Conservation (phyloP, 2,329 filamentous ascomycete genomes). For the Ophiocordyceps unilateralis region DNA sequence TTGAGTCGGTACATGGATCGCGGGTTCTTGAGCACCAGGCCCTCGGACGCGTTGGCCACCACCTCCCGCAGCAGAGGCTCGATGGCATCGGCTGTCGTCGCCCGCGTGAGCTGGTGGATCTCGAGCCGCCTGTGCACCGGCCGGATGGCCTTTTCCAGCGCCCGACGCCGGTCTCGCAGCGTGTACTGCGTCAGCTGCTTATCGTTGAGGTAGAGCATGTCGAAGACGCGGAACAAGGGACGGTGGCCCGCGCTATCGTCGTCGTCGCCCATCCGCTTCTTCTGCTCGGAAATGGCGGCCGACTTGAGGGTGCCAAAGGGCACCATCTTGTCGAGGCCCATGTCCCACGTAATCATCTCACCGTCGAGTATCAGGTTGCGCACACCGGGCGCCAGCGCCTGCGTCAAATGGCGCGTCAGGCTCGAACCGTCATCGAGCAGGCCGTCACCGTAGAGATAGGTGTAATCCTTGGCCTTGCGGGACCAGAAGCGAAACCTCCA, state of each 20-base stretch:
- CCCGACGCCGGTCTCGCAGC: slow-evolving; percentile 60
- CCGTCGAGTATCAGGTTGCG: slow-evolving; percentile 83
- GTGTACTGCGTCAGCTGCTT: slow-evolving; percentile 65
- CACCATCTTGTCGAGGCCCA: slow-evolving; percentile 65
- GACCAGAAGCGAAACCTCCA: slow-evolving; percentile 80
- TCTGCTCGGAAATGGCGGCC: slow-evolving; percentile 64
- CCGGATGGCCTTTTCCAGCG: slow-evolving; percentile 53
- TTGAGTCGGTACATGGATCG: slow-evolving; percentile 73
- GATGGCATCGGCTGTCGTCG: slow-evolving; percentile 52
- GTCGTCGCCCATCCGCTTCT: slow-evolving; percentile 38
- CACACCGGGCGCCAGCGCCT: slow-evolving; percentile 62
- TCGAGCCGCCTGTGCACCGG: slow-evolving; percentile 63
- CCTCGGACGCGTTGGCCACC: slow-evolving; percentile 74
- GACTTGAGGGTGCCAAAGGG: slow-evolving; percentile 89
- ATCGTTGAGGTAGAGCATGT: slow-evolving; percentile 79
- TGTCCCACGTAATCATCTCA: slow-evolving; percentile 98
- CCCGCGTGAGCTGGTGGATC: slow-evolving; percentile 55
- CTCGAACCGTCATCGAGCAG: slow-evolving; percentile 59
- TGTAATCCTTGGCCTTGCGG: slow-evolving; percentile 89
- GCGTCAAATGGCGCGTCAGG: slow-evolving; percentile 61
- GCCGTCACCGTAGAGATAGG: slow-evolving; percentile 73
- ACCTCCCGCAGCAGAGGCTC: slow-evolving; percentile 67
- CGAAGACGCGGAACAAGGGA: slow-evolving; percentile 74
- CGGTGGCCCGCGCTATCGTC: slow-evolving; percentile 30
- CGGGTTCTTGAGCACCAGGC: slow-evolving; percentile 86